These are phyloP conservation scores for Paramecium primaurelia DNA, from an alignment of 73 alveolate genomes.

Conservation along the genomic window DNA sequence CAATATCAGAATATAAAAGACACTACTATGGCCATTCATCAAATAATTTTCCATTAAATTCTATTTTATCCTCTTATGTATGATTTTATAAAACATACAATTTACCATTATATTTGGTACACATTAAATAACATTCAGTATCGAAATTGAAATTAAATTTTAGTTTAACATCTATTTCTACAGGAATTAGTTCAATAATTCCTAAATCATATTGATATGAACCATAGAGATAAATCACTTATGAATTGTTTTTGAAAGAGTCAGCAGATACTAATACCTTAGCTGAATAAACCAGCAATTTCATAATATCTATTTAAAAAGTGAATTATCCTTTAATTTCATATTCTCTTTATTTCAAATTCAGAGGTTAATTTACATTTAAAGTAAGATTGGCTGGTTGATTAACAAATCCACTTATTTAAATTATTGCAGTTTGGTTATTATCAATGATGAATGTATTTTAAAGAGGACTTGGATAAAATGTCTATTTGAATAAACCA, in stretches of 20 bases:
- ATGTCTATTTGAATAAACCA: not conserved
- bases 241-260: not conserved
- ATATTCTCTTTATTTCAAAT: not conserved
- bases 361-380: not conserved
- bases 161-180: not conserved
- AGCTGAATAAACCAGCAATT: not conserved
- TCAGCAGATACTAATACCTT: not conserved
- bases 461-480: not conserved
- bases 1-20: not conserved
- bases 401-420: not conserved
- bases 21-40: constrained; percentile 18
- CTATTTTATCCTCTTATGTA: not conserved
- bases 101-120: not conserved
- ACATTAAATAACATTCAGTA: not conserved
- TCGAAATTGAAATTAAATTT: not conserved
- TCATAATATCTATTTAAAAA: not conserved
- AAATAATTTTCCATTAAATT: not conserved
- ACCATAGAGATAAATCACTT: not conserved
- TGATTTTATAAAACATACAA: not conserved
- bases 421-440: not conserved
- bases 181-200: not conserved
- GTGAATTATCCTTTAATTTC: not conserved
- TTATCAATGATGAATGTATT: not conserved
- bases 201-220: not conserved
- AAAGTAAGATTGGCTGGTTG: not conserved